Conservation (phyloP, 1,284 basidiomycete species). For the Volvariella surrecta region DNA sequence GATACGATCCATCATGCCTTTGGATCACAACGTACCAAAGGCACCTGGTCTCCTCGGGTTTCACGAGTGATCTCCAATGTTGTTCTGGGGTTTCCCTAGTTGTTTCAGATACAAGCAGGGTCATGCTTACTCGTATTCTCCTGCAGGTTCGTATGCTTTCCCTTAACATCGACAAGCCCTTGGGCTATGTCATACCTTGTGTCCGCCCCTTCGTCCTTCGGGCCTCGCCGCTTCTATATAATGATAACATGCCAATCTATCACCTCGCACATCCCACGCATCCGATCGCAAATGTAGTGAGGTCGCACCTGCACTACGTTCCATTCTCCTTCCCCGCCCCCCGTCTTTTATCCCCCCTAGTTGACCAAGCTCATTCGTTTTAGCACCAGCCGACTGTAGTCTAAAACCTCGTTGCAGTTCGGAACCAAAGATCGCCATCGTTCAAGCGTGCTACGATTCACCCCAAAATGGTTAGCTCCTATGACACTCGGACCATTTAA, state of each 20-base stretch:
- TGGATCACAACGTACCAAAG: conserved; percentile 9
- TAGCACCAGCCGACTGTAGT: background rate
- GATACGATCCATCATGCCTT: conserved; percentile 35
- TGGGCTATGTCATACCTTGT: too few relatives aligned
- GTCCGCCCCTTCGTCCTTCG: too few relatives aligned
- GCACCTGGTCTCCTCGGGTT: conserved; percentile 31
- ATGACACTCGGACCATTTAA: conserved; percentile 30
- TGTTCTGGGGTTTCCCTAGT: conserved; percentile 36
- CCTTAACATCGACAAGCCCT: too few relatives aligned
- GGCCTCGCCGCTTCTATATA: too few relatives aligned
- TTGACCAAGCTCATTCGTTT: too few relatives aligned
- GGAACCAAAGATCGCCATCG: conserved; percentile 40
- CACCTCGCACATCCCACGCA: too few relatives aligned
- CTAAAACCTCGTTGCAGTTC: conserved; percentile 16
- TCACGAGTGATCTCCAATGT: conserved; percentile 38
- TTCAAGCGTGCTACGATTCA: conserved; percentile 40
- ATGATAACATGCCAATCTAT: too few relatives aligned
- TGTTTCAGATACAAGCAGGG: conserved; percentile 23
- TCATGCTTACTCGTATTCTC: conserved; percentile 32
- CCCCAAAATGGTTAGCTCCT: conserved; percentile 14
- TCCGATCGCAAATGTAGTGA: too few relatives aligned
- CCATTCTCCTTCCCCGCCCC: too few relatives aligned
- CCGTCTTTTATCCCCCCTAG: too few relatives aligned
- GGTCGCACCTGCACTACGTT: too few relatives aligned
- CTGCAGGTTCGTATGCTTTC: conserved; percentile 23